Base-by-base conservation (phyloP, 2,329 filamentous ascomycete species). In the Cercospora canescens region DNA sequence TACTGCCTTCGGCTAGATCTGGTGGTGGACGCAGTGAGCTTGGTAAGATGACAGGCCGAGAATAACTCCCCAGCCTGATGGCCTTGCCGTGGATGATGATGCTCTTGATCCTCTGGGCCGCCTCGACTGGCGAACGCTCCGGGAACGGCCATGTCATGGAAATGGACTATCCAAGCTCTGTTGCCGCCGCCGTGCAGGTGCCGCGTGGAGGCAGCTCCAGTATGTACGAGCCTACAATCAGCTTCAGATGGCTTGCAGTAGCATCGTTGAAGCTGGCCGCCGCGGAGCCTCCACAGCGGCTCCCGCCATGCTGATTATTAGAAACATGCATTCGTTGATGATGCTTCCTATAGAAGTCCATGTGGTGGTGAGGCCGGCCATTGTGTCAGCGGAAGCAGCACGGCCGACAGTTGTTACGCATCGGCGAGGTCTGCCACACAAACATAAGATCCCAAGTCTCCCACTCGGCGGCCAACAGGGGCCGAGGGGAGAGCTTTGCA, bases 31-130 rank as follows among this genome's bases (percentile, higher is more conserved):
- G 55, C 52, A 18, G 64, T 62, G 59, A 59, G 64, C 52, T 58
- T 58, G 60, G 39, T 45, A 32, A 37, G 55, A 66, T 48, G 50
- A 62, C 59, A 59, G 64, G 64, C 64, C 59, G 64, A 66, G 64
- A 55, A 66, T 59, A 66, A 37, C 39, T 24, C 52, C 52, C 59
- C 26, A 54, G 58, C 34, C 21, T 50, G 21, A 50, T 34, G 41
- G 18, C 16, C 26, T 32, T 9, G 30, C 30, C 5, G 37, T 48
- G 57, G 14, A 21, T n/a, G n/a, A 26, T 16, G 57, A 21, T 60
- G 45, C 30, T 39, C 57, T 60, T 30, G 14, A 32, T 11, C 35
- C 57, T 60, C 35, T 21, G 26, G 9, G n/a, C 34, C n/a, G 57
- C 57, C 11, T 14, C 57, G n/a, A n/a, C n/a, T n/a, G n/a, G n/a